These are phyloP conservation scores for Penicillium crustosum DNA, from an alignment of 2,329 filamentous ascomycete species.

Conservation along the genomic window DNA sequence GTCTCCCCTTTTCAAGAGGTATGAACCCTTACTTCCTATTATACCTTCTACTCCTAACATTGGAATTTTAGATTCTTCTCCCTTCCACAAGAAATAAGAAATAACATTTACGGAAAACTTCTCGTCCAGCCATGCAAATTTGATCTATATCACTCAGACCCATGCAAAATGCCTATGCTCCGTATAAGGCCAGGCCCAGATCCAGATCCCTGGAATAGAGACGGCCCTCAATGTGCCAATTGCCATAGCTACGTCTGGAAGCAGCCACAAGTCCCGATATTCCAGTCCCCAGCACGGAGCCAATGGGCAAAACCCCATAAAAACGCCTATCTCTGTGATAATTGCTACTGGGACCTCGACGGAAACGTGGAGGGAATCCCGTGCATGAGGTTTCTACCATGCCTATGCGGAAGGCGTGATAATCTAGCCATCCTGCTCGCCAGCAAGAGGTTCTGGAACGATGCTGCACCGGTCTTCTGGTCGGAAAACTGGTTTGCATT, in stretches of 20 bases:
- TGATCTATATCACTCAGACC: conserved; percentile 26
- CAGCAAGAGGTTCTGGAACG: conserved; percentile 8
- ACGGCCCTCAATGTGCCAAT: background rate
- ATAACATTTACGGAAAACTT: conserved; percentile 10
- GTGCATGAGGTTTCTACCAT: conserved; percentile 9
- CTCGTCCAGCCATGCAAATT: conserved; percentile 19
- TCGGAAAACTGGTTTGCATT: conserved; percentile 18
- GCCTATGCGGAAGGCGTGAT: conserved; percentile 11
- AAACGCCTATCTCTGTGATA: conserved; percentile 17
- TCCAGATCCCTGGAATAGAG: background rate
- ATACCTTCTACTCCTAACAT: background rate
- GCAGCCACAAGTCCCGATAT: background rate
- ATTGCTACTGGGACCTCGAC: conserved; percentile 12
- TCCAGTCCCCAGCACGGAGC: conserved; percentile 15
- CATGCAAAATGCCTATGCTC: background rate
- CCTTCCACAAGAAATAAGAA: conserved; percentile 14
- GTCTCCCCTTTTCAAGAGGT: background rate
- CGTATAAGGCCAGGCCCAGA: conserved; percentile 2
- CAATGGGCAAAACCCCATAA: conserved; percentile 10
- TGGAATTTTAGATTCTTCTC: conserved; percentile 10
- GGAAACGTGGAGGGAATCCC: conserved; percentile 2
- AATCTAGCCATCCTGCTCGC: conserved; percentile 9
- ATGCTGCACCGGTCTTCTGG: conserved; percentile 17
- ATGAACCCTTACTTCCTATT: background rate
- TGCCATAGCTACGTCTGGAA: background rate